A percentile compares a stretch with the other conserved stretches of the same genome.
These are phyloP conservation scores for Phytophthora palmivora DNA, from an alignment of 352 stramenopile genomes.

Conservation along the genomic window DNA sequence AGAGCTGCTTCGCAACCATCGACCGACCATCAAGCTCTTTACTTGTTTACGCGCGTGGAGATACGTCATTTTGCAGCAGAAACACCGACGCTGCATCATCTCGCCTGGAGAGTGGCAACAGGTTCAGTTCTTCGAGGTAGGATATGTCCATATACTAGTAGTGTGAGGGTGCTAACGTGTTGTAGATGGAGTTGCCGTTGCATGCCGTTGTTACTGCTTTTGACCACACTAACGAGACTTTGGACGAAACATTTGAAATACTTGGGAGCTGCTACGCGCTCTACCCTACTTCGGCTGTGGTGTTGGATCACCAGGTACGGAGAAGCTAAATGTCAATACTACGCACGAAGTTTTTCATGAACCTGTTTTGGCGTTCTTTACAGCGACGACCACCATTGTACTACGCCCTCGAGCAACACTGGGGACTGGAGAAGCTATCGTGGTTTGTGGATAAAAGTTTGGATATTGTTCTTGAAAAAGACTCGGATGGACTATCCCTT, in stretches of 20 bases:
- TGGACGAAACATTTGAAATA: slow-evolving; percentile 44
- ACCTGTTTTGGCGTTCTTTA: neutral
- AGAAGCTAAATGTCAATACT: too few relatives aligned
- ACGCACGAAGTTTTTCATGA: too few relatives aligned
- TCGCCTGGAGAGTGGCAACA: slow-evolving; percentile 42
- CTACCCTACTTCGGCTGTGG: slow-evolving; percentile 26
- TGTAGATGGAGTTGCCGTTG: slow-evolving; percentile 53
- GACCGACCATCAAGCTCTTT: slow-evolving; percentile 39
- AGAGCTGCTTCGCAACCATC: slow-evolving; percentile 36
- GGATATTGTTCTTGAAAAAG: slow-evolving; percentile 47
- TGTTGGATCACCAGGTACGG: slow-evolving; percentile 41
- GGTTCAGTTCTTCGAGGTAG: slow-evolving; percentile 64
- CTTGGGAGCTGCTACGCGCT: slow-evolving; percentile 34
- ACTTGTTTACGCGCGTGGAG: slow-evolving; percentile 55
- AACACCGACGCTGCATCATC: slow-evolving; percentile 41
- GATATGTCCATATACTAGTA: neutral
- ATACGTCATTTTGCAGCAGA: slow-evolving; percentile 44
- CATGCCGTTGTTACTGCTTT: slow-evolving; percentile 43
- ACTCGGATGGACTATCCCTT: slow-evolving; percentile 50
- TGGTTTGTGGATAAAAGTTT: slow-evolving; percentile 61
- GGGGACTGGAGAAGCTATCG: slow-evolving; percentile 53
- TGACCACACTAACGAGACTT: slow-evolving; percentile 9
- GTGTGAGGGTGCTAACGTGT: neutral
- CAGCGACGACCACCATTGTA: slow-evolving; percentile 21
- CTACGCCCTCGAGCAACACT: slow-evolving; percentile 58